Evolutionary conservation across 2,329 filamentous ascomycete species (phyloP), one percentile per base, ranked within the genome.

Genomic region (Fusarium agapanthi): DNA sequence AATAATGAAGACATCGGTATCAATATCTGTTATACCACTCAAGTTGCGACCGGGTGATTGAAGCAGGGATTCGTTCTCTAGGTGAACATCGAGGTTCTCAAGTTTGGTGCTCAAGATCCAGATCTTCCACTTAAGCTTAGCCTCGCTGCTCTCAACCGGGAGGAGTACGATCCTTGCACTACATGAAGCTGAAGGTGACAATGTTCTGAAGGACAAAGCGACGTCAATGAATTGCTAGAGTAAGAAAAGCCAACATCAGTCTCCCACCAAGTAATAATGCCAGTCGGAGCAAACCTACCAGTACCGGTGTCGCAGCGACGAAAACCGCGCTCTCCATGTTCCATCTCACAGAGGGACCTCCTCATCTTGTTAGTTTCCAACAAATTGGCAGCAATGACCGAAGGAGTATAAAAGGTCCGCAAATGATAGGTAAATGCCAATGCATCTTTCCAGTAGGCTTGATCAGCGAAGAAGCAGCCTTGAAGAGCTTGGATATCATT

Each of bases 61-160:
- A 9, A 75, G 69, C 0, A 75, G 24, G 3, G 45, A 44, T 22
- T 61, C 45, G 4, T 71, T 18, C 2, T 75, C 61, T 3, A 63
- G 59, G 2, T 73, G 58, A 2, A 69, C 2, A 7, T 73, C 66
- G 3, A 75, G 24, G 8, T 60, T 44, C 5, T 66, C 63, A 2
- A 75, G 48, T 5, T 55, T 66, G 20, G 72, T 73, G 34, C 72
- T 75, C 0, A 75, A 14, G 12, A 73, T 63, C 73, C 73, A 75
- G 4, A 75, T 71, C 15, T 65, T 73, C 67, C 72, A 73, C 7
- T 65, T 28, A 0, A 74, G 15, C 3, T 12, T 20, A 0, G 16
- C 22, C 9, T 3, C 5, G 2, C 5, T 13, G 8, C 18, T 34
- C 14, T 58, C 47, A 3, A 38, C 26, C 1, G 73, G 72, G 4